Evolutionary conservation across 179 eudicot species (phyloP).

Genomic region (Beta lomatogona): DNA sequence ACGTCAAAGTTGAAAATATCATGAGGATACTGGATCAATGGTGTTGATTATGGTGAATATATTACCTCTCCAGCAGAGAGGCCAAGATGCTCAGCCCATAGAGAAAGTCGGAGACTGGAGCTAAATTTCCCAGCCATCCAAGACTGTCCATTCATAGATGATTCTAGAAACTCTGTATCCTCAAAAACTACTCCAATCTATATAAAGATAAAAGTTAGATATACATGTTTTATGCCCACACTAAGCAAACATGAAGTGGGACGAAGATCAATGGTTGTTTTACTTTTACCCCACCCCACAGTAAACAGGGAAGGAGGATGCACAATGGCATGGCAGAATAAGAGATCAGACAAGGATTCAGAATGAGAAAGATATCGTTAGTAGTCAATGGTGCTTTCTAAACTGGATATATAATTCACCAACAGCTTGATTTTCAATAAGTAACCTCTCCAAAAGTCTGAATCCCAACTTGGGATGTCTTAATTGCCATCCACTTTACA

Average conservation of each 20-base stretch:
- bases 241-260: background rate
- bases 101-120: slow-evolving; percentile 78
- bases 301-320: background rate
- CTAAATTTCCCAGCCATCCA: slow-evolving; percentile 96
- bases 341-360: background rate
- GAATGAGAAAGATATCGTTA: too few relatives aligned
- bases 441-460: too few relatives aligned
- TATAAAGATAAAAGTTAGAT: slow-evolving; percentile 16
- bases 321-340: background rate
- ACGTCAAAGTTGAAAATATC: background rate
- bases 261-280: background rate
- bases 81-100: slow-evolving; percentile 99
- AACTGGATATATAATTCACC: too few relatives aligned
- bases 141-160: slow-evolving; percentile 72
- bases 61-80: slow-evolving; percentile 75
- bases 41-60: background rate
- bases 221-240: background rate
- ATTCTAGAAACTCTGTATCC: slow-evolving; percentile 84
- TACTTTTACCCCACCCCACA: background rate
- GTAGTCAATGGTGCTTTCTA: too few relatives aligned
- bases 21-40: background rate
- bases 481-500: too few relatives aligned
- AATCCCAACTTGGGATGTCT: too few relatives aligned
- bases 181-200: slow-evolving; percentile 90
- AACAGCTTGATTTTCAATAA: too few relatives aligned